phyloP scores from a whole-genome alignment of 352 stramenopile species.

The Phytophthora fragariae region DNA sequence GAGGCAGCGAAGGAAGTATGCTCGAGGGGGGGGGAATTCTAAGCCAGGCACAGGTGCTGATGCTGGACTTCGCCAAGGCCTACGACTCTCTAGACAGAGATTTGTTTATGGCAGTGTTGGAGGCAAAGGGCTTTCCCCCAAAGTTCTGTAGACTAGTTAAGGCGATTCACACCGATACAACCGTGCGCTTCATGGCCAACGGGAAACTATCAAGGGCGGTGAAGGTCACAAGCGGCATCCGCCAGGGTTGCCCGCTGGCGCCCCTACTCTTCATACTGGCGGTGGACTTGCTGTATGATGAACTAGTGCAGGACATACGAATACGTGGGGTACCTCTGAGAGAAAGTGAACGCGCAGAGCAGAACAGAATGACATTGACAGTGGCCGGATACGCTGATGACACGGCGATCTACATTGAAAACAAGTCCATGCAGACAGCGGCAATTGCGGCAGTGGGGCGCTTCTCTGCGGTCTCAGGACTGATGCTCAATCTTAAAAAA shows the following conservation, averaged over 20 bases:
- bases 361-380: neutral
- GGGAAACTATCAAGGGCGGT: neutral
- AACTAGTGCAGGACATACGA: neutral
- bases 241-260: too few relatives aligned
- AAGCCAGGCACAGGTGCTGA: neutral
- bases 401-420: constrained; percentile 7
- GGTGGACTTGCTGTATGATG: neutral
- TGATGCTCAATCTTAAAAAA: constrained; percentile 6
- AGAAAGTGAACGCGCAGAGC: neutral
- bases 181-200: constrained; percentile 10
- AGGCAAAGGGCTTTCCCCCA: neutral
- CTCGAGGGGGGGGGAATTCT: neutral
- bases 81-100: constrained; percentile 15
- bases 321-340: neutral
- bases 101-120: constrained; percentile 1
- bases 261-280: constrained; percentile 19
- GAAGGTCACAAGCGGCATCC: neutral
- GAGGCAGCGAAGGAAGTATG: neutral
- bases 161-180: neutral
- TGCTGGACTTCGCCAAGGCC: constrained; percentile 22
- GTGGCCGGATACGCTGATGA: constrained; percentile 19
- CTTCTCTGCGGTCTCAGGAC: constrained; percentile 6
- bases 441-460: constrained; percentile 1
- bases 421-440: neutral
- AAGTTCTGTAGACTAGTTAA: neutral